Percentiles rank a stretch among this genome's conserved stretches.
phyloP scores from a whole-genome alignment of 1,284 basidiomycete genomes.

The Flammula alnicola region DNA sequence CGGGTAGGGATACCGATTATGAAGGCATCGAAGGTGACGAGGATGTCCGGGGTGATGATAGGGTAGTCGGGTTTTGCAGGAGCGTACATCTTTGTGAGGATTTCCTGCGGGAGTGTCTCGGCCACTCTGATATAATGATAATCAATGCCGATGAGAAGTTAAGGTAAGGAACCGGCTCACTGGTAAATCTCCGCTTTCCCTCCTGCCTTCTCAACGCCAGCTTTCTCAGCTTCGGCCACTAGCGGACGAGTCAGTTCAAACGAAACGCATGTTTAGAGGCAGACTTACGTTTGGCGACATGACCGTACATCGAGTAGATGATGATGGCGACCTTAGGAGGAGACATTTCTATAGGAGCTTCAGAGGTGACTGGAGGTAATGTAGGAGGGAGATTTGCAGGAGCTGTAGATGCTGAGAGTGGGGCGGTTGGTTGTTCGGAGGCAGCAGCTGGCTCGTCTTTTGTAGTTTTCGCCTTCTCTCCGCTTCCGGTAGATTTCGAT shows the following conservation, averaged over 20 bases:
- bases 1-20: constrained; percentile 83
- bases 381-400: constrained; percentile 15
- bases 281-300: constrained; percentile 62
- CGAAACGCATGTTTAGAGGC: neutral
- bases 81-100: constrained; percentile 82
- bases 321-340: constrained; percentile 76
- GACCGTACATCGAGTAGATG: constrained; percentile 86
- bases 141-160: neutral
- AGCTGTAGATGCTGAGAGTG: constrained; percentile 8
- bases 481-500: constrained; percentile 21
- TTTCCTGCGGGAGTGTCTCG: constrained; percentile 85
- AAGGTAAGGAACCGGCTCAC: constrained; percentile 41
- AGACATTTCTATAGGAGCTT: constrained; percentile 30
- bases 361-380: constrained; percentile 15
- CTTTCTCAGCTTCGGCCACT: constrained; percentile 84
- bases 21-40: constrained; percentile 72
- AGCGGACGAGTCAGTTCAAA: constrained; percentile 31
- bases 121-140: constrained; percentile 53
- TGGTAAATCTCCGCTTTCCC: constrained; percentile 78
- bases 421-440: constrained; percentile 8
- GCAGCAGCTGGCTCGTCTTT: constrained; percentile 24
- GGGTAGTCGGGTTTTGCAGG: constrained; percentile 77
- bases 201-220: constrained; percentile 74
- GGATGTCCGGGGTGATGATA: constrained; percentile 65
- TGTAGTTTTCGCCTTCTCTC: constrained; percentile 24